phyloP scores from a whole-genome alignment of 768 basidiomycete genomes.

The Asterophora parasitica region DNA sequence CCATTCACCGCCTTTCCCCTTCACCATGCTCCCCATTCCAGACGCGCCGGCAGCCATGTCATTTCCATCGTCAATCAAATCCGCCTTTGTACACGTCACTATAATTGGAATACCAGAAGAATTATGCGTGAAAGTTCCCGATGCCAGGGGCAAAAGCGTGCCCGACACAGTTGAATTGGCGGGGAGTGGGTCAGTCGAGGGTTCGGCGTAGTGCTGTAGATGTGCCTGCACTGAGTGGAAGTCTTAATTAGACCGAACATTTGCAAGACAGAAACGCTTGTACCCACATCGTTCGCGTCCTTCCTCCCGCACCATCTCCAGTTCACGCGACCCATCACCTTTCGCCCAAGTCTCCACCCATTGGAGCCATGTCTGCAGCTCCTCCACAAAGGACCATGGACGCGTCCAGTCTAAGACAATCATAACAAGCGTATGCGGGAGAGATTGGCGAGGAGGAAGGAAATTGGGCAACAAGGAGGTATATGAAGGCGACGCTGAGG shows the following conservation, averaged over 20 bases:
- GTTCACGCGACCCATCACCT: slow-evolving; percentile 63
- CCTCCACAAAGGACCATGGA: slow-evolving; percentile 87
- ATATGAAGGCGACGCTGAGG: slow-evolving; percentile 70
- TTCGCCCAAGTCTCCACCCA: slow-evolving; percentile 85
- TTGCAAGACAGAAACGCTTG: slow-evolving; percentile 1
- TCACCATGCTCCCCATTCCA: slow-evolving; percentile 88
- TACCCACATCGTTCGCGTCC: slow-evolving; percentile 75
- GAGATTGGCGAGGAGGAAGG: slow-evolving; percentile 60
- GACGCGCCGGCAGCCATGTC: slow-evolving; percentile 71
- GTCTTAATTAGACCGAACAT: slow-evolving; percentile 6
- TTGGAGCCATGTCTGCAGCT: slow-evolving; percentile 77
- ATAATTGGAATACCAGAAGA: slow-evolving; percentile 80
- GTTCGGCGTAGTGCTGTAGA: slow-evolving; percentile 87
- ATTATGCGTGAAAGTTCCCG: slow-evolving; percentile 86
- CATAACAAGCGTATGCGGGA: slow-evolving; percentile 72
- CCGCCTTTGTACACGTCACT: slow-evolving; percentile 90
- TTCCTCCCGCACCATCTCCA: slow-evolving; percentile 75
- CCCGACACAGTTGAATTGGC: slow-evolving; percentile 56
- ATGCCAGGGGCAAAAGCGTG: slow-evolving; percentile 76
- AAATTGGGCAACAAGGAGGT: slow-evolving; percentile 73
- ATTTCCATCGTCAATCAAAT: slow-evolving; percentile 80
- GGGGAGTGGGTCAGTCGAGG: slow-evolving; percentile 61
- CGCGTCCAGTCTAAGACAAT: slow-evolving; percentile 94
- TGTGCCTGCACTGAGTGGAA: slow-evolving; percentile 69
- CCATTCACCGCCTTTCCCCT: slow-evolving; percentile 88